Evolutionary conservation across 768 basidiomycete genomes (phyloP), one percentile per base, ranked within the genome.

Genomic region (Leccinum longicurvipes): DNA sequence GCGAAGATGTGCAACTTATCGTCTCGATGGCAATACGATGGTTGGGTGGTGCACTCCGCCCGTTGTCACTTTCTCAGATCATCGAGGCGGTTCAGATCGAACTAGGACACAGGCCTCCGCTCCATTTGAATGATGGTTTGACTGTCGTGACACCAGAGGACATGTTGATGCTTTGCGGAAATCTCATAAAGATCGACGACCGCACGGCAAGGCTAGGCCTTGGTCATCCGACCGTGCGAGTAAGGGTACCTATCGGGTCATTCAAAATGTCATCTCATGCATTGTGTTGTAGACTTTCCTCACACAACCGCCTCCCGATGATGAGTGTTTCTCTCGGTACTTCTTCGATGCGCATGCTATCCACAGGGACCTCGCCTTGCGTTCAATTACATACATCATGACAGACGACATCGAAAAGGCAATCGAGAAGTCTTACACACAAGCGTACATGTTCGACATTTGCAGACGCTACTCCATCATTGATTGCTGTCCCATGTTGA

Each of bases 61-160:
- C 67, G 24, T 31, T 68, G 47, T 61, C 63, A 15, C 58, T 68
- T 24, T 60, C 63, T 36, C 67, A 68, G 44, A 59, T 67, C 39
- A 67, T 65, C 29, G 68, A 68, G 25, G 66, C 66, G 5, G 65
- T 67, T 42, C 66, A 70, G 46, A 67, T 70, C 36, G 67, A 68
- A 25, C 54, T 65, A n/a, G 60, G 60, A 41, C 55, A 61, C 41
- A 50, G 55, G 0, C 56, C 57, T 21, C 65, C 66, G 7, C 46
- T 68, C 28, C 31, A 53, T 45, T 58, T 67, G 55, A 67, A 67
- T 28, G 66, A 70, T 48, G 56, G 60, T 34, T 47, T 69, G 19
- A 58, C 63, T 21, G 66, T 68, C 7, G 65, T 68, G n/a, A 58
- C 57, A 6, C 58, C 59, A 12, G 61, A 65, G 8, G 65, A 65